Evolutionary conservation across 202 grass and related monocot genomes (phyloP).

Genomic region (Bolboschoenoplectus hybrid): DNA sequence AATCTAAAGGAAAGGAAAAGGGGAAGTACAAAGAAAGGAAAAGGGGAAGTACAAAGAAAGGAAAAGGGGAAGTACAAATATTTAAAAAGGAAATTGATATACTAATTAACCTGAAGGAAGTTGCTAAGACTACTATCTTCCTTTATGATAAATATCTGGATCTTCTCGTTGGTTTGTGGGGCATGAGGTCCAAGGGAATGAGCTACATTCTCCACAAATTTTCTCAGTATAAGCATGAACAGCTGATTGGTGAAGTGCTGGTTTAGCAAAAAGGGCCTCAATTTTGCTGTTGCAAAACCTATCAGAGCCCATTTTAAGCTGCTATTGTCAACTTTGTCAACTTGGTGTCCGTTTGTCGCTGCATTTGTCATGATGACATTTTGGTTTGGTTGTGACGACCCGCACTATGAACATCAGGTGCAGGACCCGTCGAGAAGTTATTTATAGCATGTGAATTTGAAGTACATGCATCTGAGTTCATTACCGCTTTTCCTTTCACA

Average conservation of each 20-base stretch:
- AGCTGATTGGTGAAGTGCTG: not conserved
- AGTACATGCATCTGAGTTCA: too few relatives aligned
- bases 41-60: not conserved
- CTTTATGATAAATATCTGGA: not conserved
- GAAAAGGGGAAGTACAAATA: not conserved
- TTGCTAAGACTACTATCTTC: not conserved
- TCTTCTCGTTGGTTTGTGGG: not conserved
- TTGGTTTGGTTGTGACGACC: not conserved
- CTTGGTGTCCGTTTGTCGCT: not conserved
- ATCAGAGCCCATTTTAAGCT: not conserved
- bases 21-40: too few relatives aligned
- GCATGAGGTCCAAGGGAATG: not conserved
- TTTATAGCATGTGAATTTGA: too few relatives aligned
- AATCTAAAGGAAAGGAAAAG: not conserved
- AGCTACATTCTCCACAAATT: not conserved
- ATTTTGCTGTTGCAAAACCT: not conserved
- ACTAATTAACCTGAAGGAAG: not conserved
- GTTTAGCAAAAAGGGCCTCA: not conserved
- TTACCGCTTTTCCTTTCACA: too few relatives aligned
- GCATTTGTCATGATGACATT: not conserved
- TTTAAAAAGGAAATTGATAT: too few relatives aligned
- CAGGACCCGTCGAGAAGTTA: too few relatives aligned
- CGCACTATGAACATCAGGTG: not conserved
- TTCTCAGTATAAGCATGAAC: not conserved
- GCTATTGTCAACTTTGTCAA: not conserved